phyloP scores from a whole-genome alignment of 139 green algal species.

The Mesotaenium endlicherianum region DNA sequence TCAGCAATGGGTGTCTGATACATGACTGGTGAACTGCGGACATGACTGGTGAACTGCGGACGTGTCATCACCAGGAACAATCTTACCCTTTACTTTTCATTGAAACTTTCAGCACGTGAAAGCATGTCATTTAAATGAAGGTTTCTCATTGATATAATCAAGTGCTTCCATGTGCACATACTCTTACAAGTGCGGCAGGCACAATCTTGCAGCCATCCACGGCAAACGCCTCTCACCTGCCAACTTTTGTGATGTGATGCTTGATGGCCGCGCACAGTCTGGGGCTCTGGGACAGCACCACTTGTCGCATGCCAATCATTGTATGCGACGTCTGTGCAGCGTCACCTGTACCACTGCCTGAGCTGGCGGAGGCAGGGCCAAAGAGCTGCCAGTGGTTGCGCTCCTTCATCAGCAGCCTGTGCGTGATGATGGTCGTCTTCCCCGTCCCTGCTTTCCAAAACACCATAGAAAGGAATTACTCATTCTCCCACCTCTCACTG shows the following conservation, averaged over 20 bases:
- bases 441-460: conserved; percentile 21
- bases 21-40: too few species aligned
- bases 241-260: conserved; percentile 13
- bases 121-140: neutral
- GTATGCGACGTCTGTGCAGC: neutral
- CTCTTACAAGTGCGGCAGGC: too few species aligned
- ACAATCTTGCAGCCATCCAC: too few species aligned
- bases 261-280: conserved; percentile 35
- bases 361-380: neutral
- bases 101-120: too few species aligned
- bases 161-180: too few species aligned
- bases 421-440: conserved; percentile 39
- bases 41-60: too few species aligned
- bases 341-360: neutral
- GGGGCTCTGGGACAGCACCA: conserved; percentile 28
- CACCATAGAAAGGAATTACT: neutral
- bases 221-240: conserved; percentile 2
- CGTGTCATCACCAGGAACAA: too few species aligned
- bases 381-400: neutral
- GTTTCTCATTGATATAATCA: neutral
- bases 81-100: too few species aligned
- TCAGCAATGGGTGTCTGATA: too few species aligned
- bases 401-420: conserved; percentile 19
- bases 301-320: conserved; percentile 12
- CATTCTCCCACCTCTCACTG: neutral